Base-by-base conservation (phyloP, 352 stramenopile genomes). In the Phytopythium aichiense region DNA sequence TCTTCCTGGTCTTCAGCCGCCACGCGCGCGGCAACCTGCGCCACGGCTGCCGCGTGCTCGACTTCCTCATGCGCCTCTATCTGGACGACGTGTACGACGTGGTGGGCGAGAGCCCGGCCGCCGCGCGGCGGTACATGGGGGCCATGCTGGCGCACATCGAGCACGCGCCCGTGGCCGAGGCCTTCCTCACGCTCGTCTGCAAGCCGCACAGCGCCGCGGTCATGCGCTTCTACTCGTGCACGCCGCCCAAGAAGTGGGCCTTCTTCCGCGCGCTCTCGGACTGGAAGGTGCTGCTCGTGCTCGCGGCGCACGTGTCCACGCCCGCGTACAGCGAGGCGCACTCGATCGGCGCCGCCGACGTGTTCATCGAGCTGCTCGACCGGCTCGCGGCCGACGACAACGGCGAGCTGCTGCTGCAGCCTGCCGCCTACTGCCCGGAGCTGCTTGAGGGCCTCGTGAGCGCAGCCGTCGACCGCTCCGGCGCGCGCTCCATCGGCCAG, bases 61-160 rank as follows among this genome's bases (percentile, higher is more conserved):
- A 97, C 66, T 78, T 92, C 50, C 51, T 97, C 31, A 69, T 96
- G 58, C 82, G 88, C 20, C 87, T 89, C 38, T 87, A 95, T 55
- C 66, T 95, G 49, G 83, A 97, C 66, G 83, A 96, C 65, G 85
- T 97, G 31, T 93, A 96, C 65, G 81, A 95, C 5, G 81, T 94
- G 4, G 55, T 97, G 33, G 87, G 85, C 37, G 66, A 74, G 50
- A 79, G 84, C 68, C 65, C 69, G 4, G 63, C 67, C 8, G 92
- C 85, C 0, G 79, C 90, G 18, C 60, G 86, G 60, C 75, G 87
- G 18, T 93, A 95, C 72, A 86, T 97, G 70, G 84, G 84, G n/a
- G 69, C 70, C 22, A 92, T 97, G 87, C 73, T 97, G 50, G 68
- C 71, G 46, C 84, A 91, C 58, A 67, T 96, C 9, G 85, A 92